These are phyloP conservation scores for Escovopsis sp. DNA, from an alignment of 2,329 filamentous ascomycete genomes.

Conservation along the genomic window DNA sequence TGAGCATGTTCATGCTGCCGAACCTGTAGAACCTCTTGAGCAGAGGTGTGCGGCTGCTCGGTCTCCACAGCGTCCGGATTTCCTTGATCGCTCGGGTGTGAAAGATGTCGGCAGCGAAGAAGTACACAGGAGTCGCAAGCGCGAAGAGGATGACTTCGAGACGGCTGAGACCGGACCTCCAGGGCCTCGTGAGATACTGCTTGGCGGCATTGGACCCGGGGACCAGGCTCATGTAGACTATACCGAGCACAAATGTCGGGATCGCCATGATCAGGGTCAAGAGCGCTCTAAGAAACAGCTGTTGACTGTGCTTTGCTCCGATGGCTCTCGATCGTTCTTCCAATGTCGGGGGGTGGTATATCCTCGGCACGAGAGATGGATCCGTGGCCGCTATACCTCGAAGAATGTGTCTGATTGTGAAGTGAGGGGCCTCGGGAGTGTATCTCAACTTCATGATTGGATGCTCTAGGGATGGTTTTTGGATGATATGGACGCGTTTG, in stretches of 20 bases:
- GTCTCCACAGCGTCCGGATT: slow-evolving; percentile 61
- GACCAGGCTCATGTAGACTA: slow-evolving; percentile 81
- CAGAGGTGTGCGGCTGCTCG: slow-evolving; percentile 56
- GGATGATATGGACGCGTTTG: slow-evolving; percentile 35
- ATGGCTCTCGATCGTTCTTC: slow-evolving; percentile 69
- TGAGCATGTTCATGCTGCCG: slow-evolving; percentile 91
- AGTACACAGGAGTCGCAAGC: slow-evolving; percentile 73
- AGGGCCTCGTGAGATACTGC: slow-evolving; percentile 53
- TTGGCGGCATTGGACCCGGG: slow-evolving; percentile 40
- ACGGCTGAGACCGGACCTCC: slow-evolving; percentile 58
- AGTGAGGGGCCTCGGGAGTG: slow-evolving; percentile 45
- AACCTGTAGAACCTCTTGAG: slow-evolving; percentile 75
- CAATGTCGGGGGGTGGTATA: slow-evolving; percentile 69
- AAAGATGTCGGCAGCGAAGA: slow-evolving; percentile 75
- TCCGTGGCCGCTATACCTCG: slow-evolving; percentile 52
- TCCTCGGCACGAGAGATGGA: slow-evolving; percentile 46
- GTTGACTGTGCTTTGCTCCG: slow-evolving; percentile 51
- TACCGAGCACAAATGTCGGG: slow-evolving; percentile 74
- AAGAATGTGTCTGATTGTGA: slow-evolving; percentile 67
- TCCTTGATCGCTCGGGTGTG: slow-evolving; percentile 69
- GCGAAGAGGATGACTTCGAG: slow-evolving; percentile 69
- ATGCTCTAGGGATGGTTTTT: slow-evolving; percentile 39
- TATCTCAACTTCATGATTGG: slow-evolving; percentile 62
- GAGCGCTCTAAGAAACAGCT: slow-evolving; percentile 54
- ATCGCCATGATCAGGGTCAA: slow-evolving; percentile 57